phyloP scores from a whole-genome alignment of 371 early-diverging fungal genomes.

The Apophysomyces elegans region DNA sequence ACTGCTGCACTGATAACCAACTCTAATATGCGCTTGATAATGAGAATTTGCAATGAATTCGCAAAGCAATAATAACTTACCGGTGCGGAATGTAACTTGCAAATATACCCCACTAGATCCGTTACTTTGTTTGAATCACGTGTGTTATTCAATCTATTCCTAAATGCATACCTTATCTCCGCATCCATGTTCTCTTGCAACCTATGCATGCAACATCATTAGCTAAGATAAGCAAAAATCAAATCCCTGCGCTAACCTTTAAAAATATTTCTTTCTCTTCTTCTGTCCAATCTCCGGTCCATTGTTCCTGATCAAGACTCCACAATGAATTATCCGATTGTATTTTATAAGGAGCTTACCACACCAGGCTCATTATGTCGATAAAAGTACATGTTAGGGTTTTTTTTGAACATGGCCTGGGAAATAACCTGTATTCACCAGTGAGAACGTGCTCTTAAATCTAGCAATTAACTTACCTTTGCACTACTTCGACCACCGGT shows the following conservation, averaged over 20 bases:
- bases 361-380: slow-evolving; percentile 74
- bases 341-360: slow-evolving; percentile 29
- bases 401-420: slow-evolving; percentile 70
- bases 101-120: slow-evolving; percentile 68
- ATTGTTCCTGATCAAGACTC: slow-evolving; percentile 57
- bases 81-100: slow-evolving; percentile 77
- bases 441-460: neutral
- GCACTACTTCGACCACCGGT: slow-evolving; percentile 31
- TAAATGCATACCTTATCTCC: slow-evolving; percentile 56
- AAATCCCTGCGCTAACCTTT: slow-evolving; percentile 30
- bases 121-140: slow-evolving; percentile 10
- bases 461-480: slow-evolving; percentile 33
- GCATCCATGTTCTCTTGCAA: slow-evolving; percentile 57
- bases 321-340: neutral
- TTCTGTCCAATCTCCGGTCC: slow-evolving; percentile 75
- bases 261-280: slow-evolving; percentile 65
- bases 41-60: neutral
- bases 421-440: slow-evolving; percentile 43
- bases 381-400: slow-evolving; percentile 78
- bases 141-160: slow-evolving; percentile 12
- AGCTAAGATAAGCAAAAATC: neutral
- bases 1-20: slow-evolving; percentile 80
- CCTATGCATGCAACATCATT: slow-evolving; percentile 17
- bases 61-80: slow-evolving; percentile 23
- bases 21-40: slow-evolving; percentile 26